phyloP scores from a whole-genome alignment of 306 rosid species.

The Vachellia collinsii region DNA sequence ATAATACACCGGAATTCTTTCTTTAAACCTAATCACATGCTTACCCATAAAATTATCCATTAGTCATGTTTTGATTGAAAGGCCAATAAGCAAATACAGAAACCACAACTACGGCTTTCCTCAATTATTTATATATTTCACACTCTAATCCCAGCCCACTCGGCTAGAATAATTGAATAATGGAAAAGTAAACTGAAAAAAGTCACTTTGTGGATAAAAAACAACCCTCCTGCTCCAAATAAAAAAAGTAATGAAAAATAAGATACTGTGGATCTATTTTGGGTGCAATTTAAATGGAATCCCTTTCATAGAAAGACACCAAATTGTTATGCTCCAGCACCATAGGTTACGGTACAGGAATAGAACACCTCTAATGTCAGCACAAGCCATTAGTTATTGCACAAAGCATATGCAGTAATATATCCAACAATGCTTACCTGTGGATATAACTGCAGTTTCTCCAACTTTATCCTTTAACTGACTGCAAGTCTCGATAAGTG shows the following conservation, averaged over 20 bases:
- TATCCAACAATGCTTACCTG: conserved; percentile 51
- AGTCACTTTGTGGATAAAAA: background rate
- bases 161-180: background rate
- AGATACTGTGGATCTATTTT: background rate
- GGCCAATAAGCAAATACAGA: background rate
- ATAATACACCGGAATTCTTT: background rate
- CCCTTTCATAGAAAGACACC: background rate
- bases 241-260: background rate
- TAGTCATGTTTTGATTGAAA: background rate
- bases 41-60: background rate
- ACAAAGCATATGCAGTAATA: conserved; percentile 22
- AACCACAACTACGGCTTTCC: background rate
- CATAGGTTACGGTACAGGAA: conserved; percentile 13
- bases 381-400: conserved; percentile 10
- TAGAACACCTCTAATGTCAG: conserved; percentile 16
- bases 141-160: background rate
- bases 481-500: conserved; percentile 69
- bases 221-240: background rate
- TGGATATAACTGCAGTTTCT: conserved; percentile 65
- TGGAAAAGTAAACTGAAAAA: background rate
- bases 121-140: background rate
- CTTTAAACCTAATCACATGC: background rate
- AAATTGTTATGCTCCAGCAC: background rate
- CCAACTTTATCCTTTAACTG: conserved; percentile 75
- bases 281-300: background rate